These are phyloP conservation scores for Aspergillus sp. DNA, from an alignment of 2,329 filamentous ascomycete species.

Conservation along the genomic window DNA sequence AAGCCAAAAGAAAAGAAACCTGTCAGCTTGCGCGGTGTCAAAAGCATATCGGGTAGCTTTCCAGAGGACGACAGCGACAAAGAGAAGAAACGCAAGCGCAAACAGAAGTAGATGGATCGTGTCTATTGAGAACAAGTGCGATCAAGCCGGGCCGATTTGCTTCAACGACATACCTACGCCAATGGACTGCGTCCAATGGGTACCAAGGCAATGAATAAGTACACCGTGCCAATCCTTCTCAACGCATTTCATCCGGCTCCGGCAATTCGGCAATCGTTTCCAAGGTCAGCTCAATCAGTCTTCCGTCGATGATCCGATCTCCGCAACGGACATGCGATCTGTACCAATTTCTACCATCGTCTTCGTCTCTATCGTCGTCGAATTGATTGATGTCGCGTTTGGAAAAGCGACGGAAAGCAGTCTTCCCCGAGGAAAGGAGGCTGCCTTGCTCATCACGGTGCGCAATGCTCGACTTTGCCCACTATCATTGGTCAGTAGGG, in stretches of 20 bases:
- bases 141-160: too few species aligned
- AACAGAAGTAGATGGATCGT: slow-evolving; percentile 6
- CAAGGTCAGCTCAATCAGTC: background rate
- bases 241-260: slow-evolving; percentile 20
- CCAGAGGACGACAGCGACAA: slow-evolving; percentile 7
- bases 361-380: background rate
- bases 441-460: too few species aligned
- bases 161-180: too few species aligned
- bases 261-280: background rate
- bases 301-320: background rate
- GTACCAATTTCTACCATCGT: background rate
- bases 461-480: too few species aligned
- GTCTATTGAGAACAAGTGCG: too few species aligned
- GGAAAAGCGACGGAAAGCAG: background rate
- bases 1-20: slow-evolving; percentile 10
- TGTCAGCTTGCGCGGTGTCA: slow-evolving; percentile 15
- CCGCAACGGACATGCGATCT: background rate
- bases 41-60: slow-evolving; percentile 24
- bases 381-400: background rate
- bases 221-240: background rate
- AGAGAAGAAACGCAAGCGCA: slow-evolving; percentile 17
- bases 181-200: too few species aligned
- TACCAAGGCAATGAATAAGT: too few species aligned
- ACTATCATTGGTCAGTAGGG: too few species aligned
- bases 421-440: background rate